Conservation (phyloP, 83 land plant species). For the Picea engelmannii region DNA sequence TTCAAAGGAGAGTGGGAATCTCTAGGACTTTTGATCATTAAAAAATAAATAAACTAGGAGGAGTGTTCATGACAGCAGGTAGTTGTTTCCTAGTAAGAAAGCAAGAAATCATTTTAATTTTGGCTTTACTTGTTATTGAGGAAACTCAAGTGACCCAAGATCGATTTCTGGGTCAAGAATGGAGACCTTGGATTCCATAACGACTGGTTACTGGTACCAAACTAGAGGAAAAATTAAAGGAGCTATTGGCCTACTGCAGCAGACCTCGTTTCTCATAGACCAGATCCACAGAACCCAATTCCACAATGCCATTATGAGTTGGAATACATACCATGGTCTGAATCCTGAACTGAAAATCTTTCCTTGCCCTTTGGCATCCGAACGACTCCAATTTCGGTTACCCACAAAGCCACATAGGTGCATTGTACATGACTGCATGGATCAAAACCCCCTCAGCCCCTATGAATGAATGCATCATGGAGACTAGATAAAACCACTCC, state of each 20-base stretch:
- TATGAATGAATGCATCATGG: constrained; percentile 75
- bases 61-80: too few species aligned
- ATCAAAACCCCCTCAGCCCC: constrained; percentile 66
- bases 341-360: constrained; percentile 55
- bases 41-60: too few species aligned
- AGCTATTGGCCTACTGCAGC: constrained; percentile 26
- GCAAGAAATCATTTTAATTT: neutral
- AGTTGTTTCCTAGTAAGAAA: too few species aligned
- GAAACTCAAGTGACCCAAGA: neutral
- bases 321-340: constrained; percentile 67
- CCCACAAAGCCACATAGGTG: constrained; percentile 55
- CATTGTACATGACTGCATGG: constrained; percentile 32
- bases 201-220: neutral
- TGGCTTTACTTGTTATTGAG: neutral
- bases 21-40: too few species aligned
- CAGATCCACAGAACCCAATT: constrained; percentile 61
- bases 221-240: constrained; percentile 19
- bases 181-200: neutral
- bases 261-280: constrained; percentile 42
- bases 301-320: constrained; percentile 63
- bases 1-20: too few species aligned
- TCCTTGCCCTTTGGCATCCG: constrained; percentile 42
- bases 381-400: constrained; percentile 9
- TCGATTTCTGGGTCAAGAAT: neutral
- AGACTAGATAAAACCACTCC: constrained; percentile 53